Evolutionary conservation across 495 filamentous ascomycete species (phyloP), one percentile per base, ranked within the genome.

Genomic region (Penicillium bovifimosum): DNA sequence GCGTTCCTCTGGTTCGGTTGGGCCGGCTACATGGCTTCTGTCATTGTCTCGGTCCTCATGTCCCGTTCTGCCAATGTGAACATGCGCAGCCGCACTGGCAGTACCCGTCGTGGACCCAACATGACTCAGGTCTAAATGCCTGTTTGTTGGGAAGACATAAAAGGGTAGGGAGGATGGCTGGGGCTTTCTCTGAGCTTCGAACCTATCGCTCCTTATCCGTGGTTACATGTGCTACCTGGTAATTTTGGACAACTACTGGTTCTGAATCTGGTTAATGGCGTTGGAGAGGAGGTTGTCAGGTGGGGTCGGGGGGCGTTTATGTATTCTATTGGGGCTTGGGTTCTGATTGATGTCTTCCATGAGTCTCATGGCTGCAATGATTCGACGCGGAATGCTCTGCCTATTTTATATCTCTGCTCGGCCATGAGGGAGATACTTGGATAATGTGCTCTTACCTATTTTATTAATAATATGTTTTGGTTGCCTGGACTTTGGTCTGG

Each of bases 1-100:
- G 84, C 86, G 0, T 89, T 89, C 76, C 74, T 87, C 53, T 89
- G 82, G 82, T 87, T 89, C 68, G 80, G 74, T 47, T 87, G 85
- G 74, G 79, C 75, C 16, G 64, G 80, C 0, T 89, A 76, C 62
- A 70, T 73, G 50, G 79, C 66, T 14, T 81, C 81, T 2, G 53
- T 80, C 16, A 57, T 80, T 39, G 59, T 86, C 34, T 80, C 77
- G 1, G 52, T 73, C 61, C 54, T 87, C 20, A 53, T 62, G 50
- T 60, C 69, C 40, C 71, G 70, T 17, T 59, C 58, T 1, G 54
- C 69, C 6, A 69, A 60, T 35, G 63, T 63, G 18, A 76, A 73
- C 59, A 58, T 78, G 52, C 71, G 74, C 32, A 64, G 70, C 47
- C 63, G 68, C 36, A 52, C 61, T 26, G 67, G 66, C 47, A 75